These are phyloP conservation scores for Penicillium mononematosum DNA, from an alignment of 495 filamentous ascomycete species.

Conservation along the genomic window DNA sequence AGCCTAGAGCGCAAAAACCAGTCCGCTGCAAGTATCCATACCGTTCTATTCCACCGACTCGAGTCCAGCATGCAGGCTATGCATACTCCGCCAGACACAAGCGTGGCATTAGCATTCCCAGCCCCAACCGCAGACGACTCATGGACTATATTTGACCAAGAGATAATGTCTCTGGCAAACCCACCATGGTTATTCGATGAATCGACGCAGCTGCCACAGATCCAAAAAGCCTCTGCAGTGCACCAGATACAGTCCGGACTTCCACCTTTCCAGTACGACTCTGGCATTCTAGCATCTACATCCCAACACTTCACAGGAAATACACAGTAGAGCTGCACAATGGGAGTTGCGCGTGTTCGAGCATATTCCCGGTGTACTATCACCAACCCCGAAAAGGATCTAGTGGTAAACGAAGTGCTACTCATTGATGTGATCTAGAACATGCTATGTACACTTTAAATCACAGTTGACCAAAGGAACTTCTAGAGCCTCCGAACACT, in stretches of 20 bases:
- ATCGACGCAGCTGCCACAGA: slow-evolving; percentile 7
- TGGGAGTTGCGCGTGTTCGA: not conserved
- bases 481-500: slow-evolving; percentile 18
- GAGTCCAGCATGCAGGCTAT: slow-evolving; percentile 40
- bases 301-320: not conserved
- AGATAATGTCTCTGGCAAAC: slow-evolving; percentile 37
- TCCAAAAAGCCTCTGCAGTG: slow-evolving; percentile 7
- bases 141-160: slow-evolving; percentile 44
- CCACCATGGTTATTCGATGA: slow-evolving; percentile 34
- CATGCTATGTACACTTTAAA: not conserved
- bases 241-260: not conserved
- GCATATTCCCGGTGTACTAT: not conserved
- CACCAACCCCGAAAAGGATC: not conserved
- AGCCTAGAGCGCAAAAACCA: slow-evolving; percentile 32
- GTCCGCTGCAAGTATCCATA: slow-evolving; percentile 35
- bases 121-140: slow-evolving; percentile 27
- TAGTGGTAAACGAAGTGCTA: not conserved
- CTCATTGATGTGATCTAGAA: not conserved
- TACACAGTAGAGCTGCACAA: not conserved
- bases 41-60: slow-evolving; percentile 32
- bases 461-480: not conserved
- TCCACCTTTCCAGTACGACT: not conserved
- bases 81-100: slow-evolving; percentile 37
- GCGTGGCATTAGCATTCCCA: slow-evolving; percentile 25
- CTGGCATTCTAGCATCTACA: not conserved